Conservation (phyloP, 2,329 filamentous ascomycete genomes). For the Ramularia endophylla region DNA sequence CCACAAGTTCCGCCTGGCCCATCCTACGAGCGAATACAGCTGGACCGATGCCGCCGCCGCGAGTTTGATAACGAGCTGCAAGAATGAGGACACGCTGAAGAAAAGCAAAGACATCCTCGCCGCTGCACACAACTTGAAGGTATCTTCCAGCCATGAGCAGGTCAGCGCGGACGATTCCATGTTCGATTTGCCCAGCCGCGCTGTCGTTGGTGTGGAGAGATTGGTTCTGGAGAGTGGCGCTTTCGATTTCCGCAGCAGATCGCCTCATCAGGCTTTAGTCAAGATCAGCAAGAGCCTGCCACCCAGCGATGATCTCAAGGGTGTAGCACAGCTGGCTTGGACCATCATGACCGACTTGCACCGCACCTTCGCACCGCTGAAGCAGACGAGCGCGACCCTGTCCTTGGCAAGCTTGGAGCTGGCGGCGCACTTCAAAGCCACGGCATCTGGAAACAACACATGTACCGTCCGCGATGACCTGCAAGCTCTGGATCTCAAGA, state of each 20-base stretch:
- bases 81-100: conserved; percentile 96
- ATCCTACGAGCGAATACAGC: conserved; percentile 76
- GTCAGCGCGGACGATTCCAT: conserved; percentile 74
- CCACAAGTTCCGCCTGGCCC: conserved; percentile 83
- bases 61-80: conserved; percentile 86
- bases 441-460: conserved; percentile 12
- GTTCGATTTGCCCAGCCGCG: conserved; percentile 72
- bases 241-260: conserved; percentile 88
- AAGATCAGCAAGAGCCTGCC: conserved; percentile 53
- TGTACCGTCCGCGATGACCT: conserved; percentile 19
- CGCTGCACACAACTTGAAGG: conserved; percentile 80
- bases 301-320: conserved; percentile 43
- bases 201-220: conserved; percentile 83
- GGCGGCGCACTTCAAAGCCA: conserved; percentile 56
- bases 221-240: conserved; percentile 87
- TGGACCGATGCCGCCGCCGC: conserved; percentile 82
- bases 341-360: conserved; percentile 84
- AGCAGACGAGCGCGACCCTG: conserved; percentile 81
- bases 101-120: conserved; percentile 92
- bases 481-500: conserved; percentile 42
- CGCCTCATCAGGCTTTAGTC: conserved; percentile 77
- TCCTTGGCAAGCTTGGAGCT: conserved; percentile 78
- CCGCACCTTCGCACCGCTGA: conserved; percentile 86
- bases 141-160: conserved; percentile 55
- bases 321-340: conserved; percentile 57